Evolutionary conservation across 2,329 filamentous ascomycete genomes (phyloP).

Genomic region (Trichoderma koningiopsis): DNA sequence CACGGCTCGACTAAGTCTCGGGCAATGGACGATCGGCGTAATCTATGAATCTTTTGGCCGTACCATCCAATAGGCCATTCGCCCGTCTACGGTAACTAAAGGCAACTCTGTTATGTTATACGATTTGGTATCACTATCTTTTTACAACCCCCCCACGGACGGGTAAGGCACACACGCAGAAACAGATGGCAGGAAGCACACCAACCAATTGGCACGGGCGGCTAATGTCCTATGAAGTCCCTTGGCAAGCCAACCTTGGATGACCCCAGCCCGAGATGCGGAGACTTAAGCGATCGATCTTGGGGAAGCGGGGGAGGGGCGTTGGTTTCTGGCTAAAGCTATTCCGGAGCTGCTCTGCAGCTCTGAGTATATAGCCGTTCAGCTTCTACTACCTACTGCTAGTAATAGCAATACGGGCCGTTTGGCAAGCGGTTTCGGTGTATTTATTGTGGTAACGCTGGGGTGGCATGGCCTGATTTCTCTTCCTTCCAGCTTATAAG

Average conservation of each 20-base stretch:
- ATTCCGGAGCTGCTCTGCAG: background rate
- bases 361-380: background rate
- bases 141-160: background rate
- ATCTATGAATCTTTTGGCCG: background rate
- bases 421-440: conserved; percentile 1
- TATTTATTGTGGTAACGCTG: background rate
- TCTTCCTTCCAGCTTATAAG: background rate
- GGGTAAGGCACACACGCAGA: background rate
- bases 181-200: background rate
- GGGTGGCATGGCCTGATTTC: background rate
- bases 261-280: conserved; percentile 14
- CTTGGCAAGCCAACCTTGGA: background rate
- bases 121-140: conserved; percentile 10
- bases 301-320: conserved; percentile 13
- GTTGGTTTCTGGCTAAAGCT: background rate
- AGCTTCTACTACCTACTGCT: background rate
- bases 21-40: background rate
- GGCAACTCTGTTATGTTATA: conserved; percentile 8
- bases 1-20: background rate
- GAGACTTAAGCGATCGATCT: conserved; percentile 19
- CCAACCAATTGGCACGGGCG: background rate
- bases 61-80: background rate
- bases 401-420: background rate
- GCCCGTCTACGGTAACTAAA: background rate
- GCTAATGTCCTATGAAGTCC: background rate